phyloP scores from a whole-genome alignment of 2,329 filamentous ascomycete genomes.

The Aspergillaceae sp. region DNA sequence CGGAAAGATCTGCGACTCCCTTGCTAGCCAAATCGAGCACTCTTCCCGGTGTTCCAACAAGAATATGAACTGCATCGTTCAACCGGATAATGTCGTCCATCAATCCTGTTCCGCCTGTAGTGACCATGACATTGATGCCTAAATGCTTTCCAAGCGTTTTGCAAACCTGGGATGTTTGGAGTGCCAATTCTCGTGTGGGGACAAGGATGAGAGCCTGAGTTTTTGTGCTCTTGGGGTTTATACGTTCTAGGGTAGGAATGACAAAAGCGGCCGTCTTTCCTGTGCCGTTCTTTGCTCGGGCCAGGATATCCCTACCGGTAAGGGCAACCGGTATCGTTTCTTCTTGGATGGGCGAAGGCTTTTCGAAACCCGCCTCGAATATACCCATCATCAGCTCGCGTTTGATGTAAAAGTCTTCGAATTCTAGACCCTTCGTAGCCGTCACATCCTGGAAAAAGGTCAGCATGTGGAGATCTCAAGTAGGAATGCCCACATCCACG shows the following conservation, averaged over 20 bases:
- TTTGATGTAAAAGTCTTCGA: conserved; percentile 94
- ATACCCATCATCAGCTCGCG: conserved; percentile 97
- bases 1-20: conserved; percentile 88
- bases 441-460: conserved; percentile 70
- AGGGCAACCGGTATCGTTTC: conserved; percentile 95
- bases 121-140: conserved; percentile 98
- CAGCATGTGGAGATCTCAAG: conserved; percentile 8
- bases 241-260: conserved; percentile 87
- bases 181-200: conserved; percentile 88
- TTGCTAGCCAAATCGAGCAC: conserved; percentile 95
- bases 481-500: conserved; percentile 9
- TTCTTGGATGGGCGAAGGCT: conserved; percentile 98
- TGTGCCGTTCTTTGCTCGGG: conserved; percentile 95
- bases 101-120: conserved; percentile 87
- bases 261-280: conserved; percentile 98
- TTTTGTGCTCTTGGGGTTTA: conserved; percentile 94
- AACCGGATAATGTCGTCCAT: conserved; percentile 95
- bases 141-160: conserved; percentile 97
- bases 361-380: conserved; percentile 97
- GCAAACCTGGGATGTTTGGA: conserved; percentile 98
- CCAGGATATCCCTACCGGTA: conserved; percentile 88
- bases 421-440: conserved; percentile 93
- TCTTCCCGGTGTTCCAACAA: conserved; percentile 92
- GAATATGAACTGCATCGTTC: conserved; percentile 89
- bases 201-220: conserved; percentile 95